Evolutionary conservation across 306 rosid genomes (phyloP).

Genomic region (Rosa lucieae): DNA sequence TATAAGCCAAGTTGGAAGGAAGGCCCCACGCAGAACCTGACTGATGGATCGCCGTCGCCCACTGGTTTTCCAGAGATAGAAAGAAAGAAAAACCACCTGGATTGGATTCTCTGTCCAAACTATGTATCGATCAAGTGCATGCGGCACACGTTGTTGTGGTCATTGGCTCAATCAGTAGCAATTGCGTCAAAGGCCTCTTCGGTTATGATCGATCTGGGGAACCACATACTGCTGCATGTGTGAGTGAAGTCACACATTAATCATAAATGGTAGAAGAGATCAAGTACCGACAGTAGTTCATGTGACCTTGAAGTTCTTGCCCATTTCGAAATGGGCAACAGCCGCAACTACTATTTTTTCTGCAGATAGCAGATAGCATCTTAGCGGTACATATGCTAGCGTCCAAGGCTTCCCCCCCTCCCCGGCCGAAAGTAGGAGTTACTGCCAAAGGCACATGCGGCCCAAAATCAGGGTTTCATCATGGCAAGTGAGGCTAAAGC

Average conservation of each 20-base stretch:
- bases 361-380: background rate
- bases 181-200: background rate
- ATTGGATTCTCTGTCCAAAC: background rate
- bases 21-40: background rate
- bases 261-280: background rate
- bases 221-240: background rate
- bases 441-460: too few species aligned
- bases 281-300: background rate
- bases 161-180: background rate
- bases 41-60: background rate
- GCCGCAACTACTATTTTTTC: background rate
- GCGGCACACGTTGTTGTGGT: slow-evolving; percentile 1
- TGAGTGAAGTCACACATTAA: background rate
- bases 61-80: background rate
- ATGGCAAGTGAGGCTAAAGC: too few species aligned
- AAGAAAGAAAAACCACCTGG: background rate
- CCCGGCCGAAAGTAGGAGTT: too few species aligned
- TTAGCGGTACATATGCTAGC: too few species aligned
- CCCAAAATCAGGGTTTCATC: too few species aligned
- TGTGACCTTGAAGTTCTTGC: background rate
- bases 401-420: too few species aligned
- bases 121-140: background rate
- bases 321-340: background rate
- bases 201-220: background rate
- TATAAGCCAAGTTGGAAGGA: background rate